These are phyloP conservation scores for Aureobasidium mangrovei DNA, from an alignment of 2,329 filamentous ascomycete species.

Conservation along the genomic window DNA sequence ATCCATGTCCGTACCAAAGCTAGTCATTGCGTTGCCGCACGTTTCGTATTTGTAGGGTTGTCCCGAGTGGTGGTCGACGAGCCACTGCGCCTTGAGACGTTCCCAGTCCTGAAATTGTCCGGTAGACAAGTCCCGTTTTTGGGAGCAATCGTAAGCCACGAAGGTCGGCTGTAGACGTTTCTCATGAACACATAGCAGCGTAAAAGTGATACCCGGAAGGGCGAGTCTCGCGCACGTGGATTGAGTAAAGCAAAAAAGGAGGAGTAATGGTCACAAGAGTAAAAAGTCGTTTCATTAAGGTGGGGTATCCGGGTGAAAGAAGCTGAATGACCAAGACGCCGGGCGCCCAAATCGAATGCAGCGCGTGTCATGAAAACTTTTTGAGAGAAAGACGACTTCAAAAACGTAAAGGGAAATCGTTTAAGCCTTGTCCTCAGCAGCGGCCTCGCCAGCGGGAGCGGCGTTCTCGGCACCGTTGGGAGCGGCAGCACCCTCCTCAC, in stretches of 20 bases:
- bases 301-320: conserved; percentile 14
- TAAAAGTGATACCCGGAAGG: too few species aligned
- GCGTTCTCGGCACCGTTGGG: conserved; percentile 29
- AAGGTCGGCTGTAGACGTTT: too few species aligned
- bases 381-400: conserved; percentile 2
- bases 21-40: too few species aligned
- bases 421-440: conserved; percentile 13
- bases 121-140: too few species aligned
- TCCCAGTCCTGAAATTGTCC: too few species aligned
- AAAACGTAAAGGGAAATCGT: neutral
- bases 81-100: too few species aligned
- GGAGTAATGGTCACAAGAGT: conserved; percentile 8
- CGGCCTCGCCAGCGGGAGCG: conserved; percentile 26
- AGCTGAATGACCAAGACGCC: conserved; percentile 13
- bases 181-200: too few species aligned
- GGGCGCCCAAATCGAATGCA: conserved; percentile 11
- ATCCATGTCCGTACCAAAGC: too few species aligned
- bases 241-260: neutral
- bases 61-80: too few species aligned
- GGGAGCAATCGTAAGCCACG: too few species aligned
- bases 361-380: conserved; percentile 14
- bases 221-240: neutral
- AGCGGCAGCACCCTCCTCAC: conserved; percentile 23
- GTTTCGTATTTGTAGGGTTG: too few species aligned
- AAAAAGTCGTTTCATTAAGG: conserved; percentile 14